These are phyloP conservation scores for Pseudogymnoascus pannorum DNA, from an alignment of 2,329 filamentous ascomycete species.

Conservation along the genomic window DNA sequence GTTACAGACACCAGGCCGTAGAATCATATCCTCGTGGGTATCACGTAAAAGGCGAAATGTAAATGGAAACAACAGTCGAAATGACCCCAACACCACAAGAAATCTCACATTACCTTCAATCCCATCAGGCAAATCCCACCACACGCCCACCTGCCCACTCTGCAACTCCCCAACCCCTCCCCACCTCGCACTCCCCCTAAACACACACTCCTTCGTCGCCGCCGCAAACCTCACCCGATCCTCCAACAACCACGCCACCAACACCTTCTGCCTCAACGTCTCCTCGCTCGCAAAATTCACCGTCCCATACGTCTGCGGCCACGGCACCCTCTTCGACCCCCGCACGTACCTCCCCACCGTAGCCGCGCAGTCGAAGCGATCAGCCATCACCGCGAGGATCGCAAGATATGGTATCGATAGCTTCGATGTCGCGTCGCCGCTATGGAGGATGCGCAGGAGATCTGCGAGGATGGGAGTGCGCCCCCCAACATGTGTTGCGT, in stretches of 20 bases:
- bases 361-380: conserved; percentile 61
- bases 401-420: conserved; percentile 55
- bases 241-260: conserved; percentile 59
- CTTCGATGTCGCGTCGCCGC: conserved; percentile 36
- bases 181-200: conserved; percentile 50
- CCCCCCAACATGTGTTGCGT: conserved; percentile 52
- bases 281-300: conserved; percentile 51
- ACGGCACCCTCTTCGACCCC: conserved; percentile 42
- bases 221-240: conserved; percentile 52
- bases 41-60: background rate
- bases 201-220: conserved; percentile 58
- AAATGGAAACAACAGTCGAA: background rate
- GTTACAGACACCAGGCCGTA: background rate
- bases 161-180: conserved; percentile 27
- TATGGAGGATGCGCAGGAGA: conserved; percentile 60
- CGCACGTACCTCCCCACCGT: conserved; percentile 48
- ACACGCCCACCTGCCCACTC: conserved; percentile 40
- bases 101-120: conserved; percentile 48
- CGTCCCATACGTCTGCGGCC: conserved; percentile 39
- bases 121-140: conserved; percentile 66
- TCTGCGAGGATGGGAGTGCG: conserved; percentile 59
- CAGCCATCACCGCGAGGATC: conserved; percentile 62
- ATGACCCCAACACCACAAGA: background rate
- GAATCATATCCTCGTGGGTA: background rate
- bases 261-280: conserved; percentile 59